A percentile compares a stretch with the other conserved stretches of the same genome.
These are phyloP conservation scores for Craterostigma plantagineum DNA, from an alignment of 257 asterid genomes.

Conservation along the genomic window DNA sequence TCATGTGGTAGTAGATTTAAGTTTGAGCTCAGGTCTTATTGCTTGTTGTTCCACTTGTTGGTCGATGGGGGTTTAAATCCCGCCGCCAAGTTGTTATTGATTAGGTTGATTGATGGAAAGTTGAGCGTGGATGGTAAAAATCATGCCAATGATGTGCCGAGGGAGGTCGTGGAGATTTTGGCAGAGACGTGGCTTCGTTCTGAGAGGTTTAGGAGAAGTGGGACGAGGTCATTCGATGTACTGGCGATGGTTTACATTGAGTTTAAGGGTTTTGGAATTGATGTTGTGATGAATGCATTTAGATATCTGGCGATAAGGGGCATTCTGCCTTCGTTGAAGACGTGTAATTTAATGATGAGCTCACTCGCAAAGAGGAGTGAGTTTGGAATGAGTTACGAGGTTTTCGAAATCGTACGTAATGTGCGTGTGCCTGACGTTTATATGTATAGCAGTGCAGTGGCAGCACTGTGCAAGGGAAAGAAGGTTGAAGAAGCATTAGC, in stretches of 20 bases:
- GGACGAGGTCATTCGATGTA: constrained; percentile 37
- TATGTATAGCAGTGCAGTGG: constrained; percentile 52
- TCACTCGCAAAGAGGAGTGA: constrained; percentile 52
- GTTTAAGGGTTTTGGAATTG: constrained; percentile 34
- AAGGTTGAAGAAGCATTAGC: constrained; percentile 32
- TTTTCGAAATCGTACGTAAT: constrained; percentile 28
- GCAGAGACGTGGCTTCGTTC: constrained; percentile 21
- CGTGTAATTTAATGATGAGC: constrained; percentile 54
- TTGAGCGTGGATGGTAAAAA: constrained; percentile 21
- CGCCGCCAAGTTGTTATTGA: constrained; percentile 61
- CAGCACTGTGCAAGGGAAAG: constrained; percentile 57
- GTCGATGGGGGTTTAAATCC: constrained; percentile 32
- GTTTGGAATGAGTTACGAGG: constrained; percentile 37
- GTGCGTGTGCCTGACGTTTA: constrained; percentile 45
- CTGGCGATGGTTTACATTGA: constrained; percentile 54
- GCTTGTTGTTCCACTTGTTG: constrained; percentile 40
- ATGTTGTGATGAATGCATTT: constrained; percentile 41
- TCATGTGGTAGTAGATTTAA: constrained; percentile 36
- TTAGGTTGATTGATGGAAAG: constrained; percentile 52
- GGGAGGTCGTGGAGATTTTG: constrained; percentile 31
- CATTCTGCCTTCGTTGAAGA: constrained; percentile 55
- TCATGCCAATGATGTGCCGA: constrained; percentile 18
- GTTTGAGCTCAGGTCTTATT: constrained; percentile 50
- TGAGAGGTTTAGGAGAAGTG: constrained; percentile 11
- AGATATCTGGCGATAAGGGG: constrained; percentile 30